Evolutionary conservation across 2,329 filamentous ascomycete genomes (phyloP), one percentile per base, ranked within the genome.

Genomic region (Aureobasidium sp.): DNA sequence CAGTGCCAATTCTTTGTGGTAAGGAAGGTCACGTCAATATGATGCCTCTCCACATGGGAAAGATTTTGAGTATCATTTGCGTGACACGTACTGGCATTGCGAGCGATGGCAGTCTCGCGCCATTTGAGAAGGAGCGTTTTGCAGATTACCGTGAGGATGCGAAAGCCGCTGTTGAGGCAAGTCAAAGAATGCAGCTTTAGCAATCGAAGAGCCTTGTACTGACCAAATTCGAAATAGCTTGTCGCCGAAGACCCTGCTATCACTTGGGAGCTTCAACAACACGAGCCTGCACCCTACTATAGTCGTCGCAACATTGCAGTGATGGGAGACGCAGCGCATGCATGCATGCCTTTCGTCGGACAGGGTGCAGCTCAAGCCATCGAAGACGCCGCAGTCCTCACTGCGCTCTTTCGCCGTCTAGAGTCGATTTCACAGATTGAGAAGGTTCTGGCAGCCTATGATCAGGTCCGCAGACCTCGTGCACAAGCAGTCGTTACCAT

Each of bases 241-340:
- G 69, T 72, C 1, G 68, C 69, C 1, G 62, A 66, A 10, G 69
- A 71, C 29, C 68, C 69, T 1, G 63, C 50, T 37, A 67, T 66
- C n/a, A 69, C 68, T 10, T 73, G 71, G 71, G 68, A 67, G 26
- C 67, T 68, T 26, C 66, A 70, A 41, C 69, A 72, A 64, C 70
- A 74, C 65, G 71, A 70, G 27, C 69, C 71, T 34, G 71, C 73
- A 15, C 71, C 71, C n/a, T 69, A 63, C 17, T 75, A 73, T 64
- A 63, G 61, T 64, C 67, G 66, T 5, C 68, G 68, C 24, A 55
- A 64, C 4, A 66, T 74, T 13, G 67, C 67, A 29, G 70, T 77
- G 52, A 69, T 74, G 50, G 75, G 75, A 15, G 74, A 77, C 55
- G 73, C 75, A 26, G 75, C 74, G 3, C 75, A 77, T 61, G 71